phyloP scores from a whole-genome alignment of 192 early-diverging fungal species.

The Chytriomyces hyalinus region DNA sequence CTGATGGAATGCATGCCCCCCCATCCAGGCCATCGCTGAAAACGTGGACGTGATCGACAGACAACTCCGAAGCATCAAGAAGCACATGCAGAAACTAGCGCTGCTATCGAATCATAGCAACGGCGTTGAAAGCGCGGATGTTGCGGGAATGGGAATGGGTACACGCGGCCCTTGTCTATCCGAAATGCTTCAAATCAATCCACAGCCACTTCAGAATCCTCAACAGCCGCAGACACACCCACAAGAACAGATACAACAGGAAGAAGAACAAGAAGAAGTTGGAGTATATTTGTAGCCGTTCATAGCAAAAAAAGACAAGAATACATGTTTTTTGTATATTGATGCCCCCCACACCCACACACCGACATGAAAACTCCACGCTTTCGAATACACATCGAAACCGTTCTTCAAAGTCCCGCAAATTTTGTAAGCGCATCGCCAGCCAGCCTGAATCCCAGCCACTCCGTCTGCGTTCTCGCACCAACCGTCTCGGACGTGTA shows the following conservation, averaged over 20 bases:
- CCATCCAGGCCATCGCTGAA: constrained; percentile 16
- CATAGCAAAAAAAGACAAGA: neutral
- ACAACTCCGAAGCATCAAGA: constrained; percentile 17
- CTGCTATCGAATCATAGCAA: neutral
- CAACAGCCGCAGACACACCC: neutral
- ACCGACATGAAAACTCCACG: neutral
- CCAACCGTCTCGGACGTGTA: constrained; percentile 67
- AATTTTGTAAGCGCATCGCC: constrained; percentile 32
- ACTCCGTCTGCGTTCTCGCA: constrained; percentile 72
- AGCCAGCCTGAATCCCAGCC: constrained; percentile 73
- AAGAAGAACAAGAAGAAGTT: neutral
- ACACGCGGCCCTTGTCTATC: constrained; percentile 3
- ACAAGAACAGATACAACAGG: neutral
- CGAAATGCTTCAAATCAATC: neutral
- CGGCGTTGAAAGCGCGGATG: neutral
- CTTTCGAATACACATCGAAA: neutral
- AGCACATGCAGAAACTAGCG: constrained; percentile 18
- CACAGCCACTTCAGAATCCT: constrained; percentile 3
- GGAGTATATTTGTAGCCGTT: constrained; percentile 10
- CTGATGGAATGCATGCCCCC: neutral
- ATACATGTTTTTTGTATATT: neutral
- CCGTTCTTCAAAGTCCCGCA: constrained; percentile 9
- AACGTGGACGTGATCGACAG: constrained; percentile 27
- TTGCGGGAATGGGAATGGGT: neutral
- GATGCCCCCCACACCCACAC: no score